phyloP scores from a whole-genome alignment of 352 stramenopile genomes.

The Phytophthora pistaciae region DNA sequence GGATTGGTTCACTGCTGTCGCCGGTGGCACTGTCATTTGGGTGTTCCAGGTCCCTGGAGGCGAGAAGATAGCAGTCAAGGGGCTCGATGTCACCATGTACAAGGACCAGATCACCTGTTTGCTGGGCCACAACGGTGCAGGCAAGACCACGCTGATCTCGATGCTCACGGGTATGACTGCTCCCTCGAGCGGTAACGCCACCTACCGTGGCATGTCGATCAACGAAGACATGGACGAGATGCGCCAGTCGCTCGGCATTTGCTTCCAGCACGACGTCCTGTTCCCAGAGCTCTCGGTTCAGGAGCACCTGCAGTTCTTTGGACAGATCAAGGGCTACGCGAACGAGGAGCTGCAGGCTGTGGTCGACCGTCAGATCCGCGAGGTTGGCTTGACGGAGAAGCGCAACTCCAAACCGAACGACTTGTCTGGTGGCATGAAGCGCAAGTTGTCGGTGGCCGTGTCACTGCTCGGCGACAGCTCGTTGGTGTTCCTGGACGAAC shows the following conservation, averaged over 20 bases:
- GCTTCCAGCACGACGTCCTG: conserved; percentile 85
- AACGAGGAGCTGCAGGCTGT: conserved; percentile 39
- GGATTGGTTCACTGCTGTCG: neutral
- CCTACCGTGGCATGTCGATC: conserved; percentile 74
- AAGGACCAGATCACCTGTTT: conserved; percentile 78
- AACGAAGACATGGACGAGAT: conserved; percentile 76
- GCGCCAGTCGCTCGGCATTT: conserved; percentile 74
- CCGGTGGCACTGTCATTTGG: neutral
- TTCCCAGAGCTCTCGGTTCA: conserved; percentile 74
- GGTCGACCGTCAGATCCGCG: conserved; percentile 45
- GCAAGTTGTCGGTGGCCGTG: conserved; percentile 90
- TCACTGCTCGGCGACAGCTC: conserved; percentile 87
- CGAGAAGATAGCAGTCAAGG: conserved; percentile 89
- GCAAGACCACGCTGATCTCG: conserved; percentile 83
- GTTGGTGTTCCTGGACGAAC: conserved; percentile 90
- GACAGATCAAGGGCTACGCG: conserved; percentile 57
- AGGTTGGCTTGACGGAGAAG: conserved; percentile 72
- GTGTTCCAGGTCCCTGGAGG: conserved; percentile 83
- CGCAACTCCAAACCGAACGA: conserved; percentile 46
- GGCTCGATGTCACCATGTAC: conserved; percentile 84
- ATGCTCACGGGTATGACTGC: conserved; percentile 76
- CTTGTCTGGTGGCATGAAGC: conserved; percentile 91
- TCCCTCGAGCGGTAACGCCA: conserved; percentile 56
- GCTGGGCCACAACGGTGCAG: conserved; percentile 82
- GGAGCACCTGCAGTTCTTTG: conserved; percentile 77